Conservation (phyloP, 495 filamentous ascomycete genomes). For the Penicillium salamii region DNA sequence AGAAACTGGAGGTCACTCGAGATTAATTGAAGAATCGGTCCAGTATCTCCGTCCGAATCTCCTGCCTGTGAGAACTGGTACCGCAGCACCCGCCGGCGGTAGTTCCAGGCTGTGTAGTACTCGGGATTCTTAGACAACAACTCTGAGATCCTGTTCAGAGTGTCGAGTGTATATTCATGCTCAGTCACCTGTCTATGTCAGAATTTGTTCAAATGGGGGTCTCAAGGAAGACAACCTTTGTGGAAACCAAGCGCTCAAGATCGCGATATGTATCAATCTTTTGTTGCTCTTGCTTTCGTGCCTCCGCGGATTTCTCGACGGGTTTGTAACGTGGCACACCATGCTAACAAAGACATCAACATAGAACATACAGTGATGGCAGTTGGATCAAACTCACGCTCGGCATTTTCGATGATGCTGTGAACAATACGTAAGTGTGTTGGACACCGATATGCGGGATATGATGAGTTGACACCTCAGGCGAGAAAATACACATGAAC, state of each 20-base stretch:
- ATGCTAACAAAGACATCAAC: conserved; percentile 55
- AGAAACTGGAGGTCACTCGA: conserved; percentile 75
- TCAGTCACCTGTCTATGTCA: conserved; percentile 45
- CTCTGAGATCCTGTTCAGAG: conserved; percentile 72
- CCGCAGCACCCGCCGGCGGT: conserved; percentile 67
- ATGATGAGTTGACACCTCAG: background rate
- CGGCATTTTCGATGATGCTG: conserved; percentile 34
- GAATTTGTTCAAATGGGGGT: background rate
- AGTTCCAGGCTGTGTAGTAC: conserved; percentile 98
- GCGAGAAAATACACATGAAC: background rate
- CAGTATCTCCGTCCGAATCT: conserved; percentile 15
- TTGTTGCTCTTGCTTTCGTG: conserved; percentile 64
- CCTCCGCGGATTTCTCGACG: conserved; percentile 58
- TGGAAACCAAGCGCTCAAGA: conserved; percentile 63
- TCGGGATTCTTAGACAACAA: conserved; percentile 88
- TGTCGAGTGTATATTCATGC: conserved; percentile 59
- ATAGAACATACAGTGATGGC: background rate
- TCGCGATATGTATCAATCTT: conserved; percentile 76
- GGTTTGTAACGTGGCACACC: conserved; percentile 65
- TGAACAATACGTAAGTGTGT: background rate
- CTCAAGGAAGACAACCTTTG: conserved; percentile 42
- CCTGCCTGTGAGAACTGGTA: conserved; percentile 39
- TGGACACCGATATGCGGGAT: background rate
- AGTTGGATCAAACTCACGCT: conserved; percentile 38
- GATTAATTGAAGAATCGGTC: conserved; percentile 47